These are phyloP conservation scores for Aspergillus sp. DNA, from an alignment of 2,329 filamentous ascomycete genomes.

Conservation along the genomic window DNA sequence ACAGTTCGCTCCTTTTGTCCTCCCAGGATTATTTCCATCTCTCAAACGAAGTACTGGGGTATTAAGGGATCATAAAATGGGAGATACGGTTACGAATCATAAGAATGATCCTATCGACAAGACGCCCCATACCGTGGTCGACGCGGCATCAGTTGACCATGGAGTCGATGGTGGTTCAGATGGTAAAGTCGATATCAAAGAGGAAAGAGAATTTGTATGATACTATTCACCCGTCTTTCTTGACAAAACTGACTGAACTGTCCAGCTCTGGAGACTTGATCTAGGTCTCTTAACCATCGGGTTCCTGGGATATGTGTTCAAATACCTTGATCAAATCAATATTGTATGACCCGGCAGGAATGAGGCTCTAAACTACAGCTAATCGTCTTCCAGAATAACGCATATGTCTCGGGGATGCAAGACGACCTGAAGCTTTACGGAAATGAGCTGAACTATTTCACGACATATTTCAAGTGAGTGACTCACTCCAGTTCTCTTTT, in stretches of 20 bases:
- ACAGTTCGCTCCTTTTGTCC: not conserved
- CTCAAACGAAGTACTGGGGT: not conserved
- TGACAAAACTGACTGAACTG: not conserved
- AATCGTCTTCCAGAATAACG: conserved; percentile 1
- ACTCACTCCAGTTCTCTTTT: not conserved
- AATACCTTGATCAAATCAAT: conserved; percentile 11
- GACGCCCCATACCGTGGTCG: not conserved
- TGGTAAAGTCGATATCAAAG: not conserved
- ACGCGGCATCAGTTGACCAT: not conserved
- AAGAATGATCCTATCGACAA: not conserved
- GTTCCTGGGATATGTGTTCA: conserved; percentile 10
- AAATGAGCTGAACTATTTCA: conserved; percentile 10
- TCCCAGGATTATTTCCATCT: not conserved
- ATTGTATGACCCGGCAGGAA: not conserved
- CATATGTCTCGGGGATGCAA: conserved; percentile 11
- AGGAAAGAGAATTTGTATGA: not conserved
- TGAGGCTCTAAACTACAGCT: not conserved
- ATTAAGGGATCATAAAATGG: not conserved
- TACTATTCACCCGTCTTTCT: not conserved
- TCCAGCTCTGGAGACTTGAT: conserved; percentile 12
- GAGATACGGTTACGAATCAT: accelerated
- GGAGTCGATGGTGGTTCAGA: not conserved
- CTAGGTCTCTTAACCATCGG: conserved; percentile 2
- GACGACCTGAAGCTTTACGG: conserved; percentile 4
- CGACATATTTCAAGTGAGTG: conserved; percentile 5